phyloP scores from a whole-genome alignment of 2,329 filamentous ascomycete genomes.

The Thelonectria blattea region DNA sequence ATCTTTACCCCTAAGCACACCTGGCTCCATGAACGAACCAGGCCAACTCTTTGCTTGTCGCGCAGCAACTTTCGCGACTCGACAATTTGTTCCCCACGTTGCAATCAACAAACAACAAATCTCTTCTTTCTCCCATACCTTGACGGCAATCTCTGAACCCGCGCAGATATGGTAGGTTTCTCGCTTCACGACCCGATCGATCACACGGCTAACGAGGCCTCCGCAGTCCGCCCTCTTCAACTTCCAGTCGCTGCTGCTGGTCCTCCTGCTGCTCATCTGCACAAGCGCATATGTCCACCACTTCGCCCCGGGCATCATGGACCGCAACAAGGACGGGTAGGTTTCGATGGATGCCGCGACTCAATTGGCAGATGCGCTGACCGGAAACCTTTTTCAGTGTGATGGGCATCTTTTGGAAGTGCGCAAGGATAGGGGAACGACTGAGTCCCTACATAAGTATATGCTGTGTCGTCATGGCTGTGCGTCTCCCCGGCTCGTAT shows the following conservation, averaged over 20 bases:
- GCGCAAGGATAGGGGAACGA: constrained; percentile 87
- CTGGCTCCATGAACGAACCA: constrained; percentile 29
- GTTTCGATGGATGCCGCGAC: constrained; percentile 29
- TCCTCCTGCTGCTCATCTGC: constrained; percentile 94
- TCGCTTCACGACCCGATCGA: not conserved
- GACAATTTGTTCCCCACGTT: constrained; percentile 14
- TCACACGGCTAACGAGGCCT: constrained; percentile 21
- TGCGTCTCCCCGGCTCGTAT: constrained; percentile 48
- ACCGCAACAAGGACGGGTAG: constrained; percentile 90
- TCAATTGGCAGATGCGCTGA: constrained; percentile 22
- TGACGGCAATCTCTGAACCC: constrained; percentile 15
- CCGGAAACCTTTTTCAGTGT: constrained; percentile 54
- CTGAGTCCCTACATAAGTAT: constrained; percentile 95
- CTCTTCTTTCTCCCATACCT: not conserved
- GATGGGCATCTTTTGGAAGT: constrained; percentile 94
- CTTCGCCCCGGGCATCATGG: constrained; percentile 86
- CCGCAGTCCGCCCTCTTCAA: constrained; percentile 93
- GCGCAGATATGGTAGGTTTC: constrained; percentile 35
- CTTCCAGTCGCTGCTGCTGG: constrained; percentile 94
- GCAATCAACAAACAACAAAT: constrained; percentile 4
- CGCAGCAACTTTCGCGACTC: constrained; percentile 18
- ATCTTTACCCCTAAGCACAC: constrained; percentile 48
- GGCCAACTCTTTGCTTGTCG: constrained; percentile 19
- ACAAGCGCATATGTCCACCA: constrained; percentile 93
- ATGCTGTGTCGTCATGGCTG: constrained; percentile 93